Percentiles rank a stretch among this genome's conserved stretches.
phyloP scores from a whole-genome alignment of 2,329 filamentous ascomycete genomes.

The Polychaeton citri region DNA sequence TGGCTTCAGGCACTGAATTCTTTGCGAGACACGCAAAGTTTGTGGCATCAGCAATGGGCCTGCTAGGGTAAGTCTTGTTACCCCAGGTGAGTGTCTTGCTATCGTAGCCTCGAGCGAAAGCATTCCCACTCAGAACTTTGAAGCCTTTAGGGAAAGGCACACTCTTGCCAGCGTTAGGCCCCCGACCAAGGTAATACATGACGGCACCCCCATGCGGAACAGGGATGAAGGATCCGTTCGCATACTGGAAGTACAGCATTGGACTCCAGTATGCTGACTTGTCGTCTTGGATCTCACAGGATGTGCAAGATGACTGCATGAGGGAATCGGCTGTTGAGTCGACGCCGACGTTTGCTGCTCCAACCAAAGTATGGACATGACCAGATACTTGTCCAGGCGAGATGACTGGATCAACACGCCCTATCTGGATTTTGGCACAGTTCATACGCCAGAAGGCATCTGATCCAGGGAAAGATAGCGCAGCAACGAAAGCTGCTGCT shows the following conservation, averaged over 20 bases:
- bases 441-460: constrained; percentile 24
- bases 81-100: constrained; percentile 23
- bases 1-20: constrained; percentile 43
- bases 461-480: neutral
- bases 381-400: constrained; percentile 18
- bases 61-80: constrained; percentile 18
- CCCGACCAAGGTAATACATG: constrained; percentile 52
- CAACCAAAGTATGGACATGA: constrained; percentile 21
- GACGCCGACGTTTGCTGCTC: constrained; percentile 42
- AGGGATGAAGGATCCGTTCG: constrained; percentile 43
- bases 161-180: constrained; percentile 44
- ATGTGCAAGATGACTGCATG: constrained; percentile 41
- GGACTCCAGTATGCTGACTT: constrained; percentile 69
- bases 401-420: constrained; percentile 24
- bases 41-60: constrained; percentile 40
- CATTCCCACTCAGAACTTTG: constrained; percentile 56
- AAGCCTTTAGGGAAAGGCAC: constrained; percentile 59
- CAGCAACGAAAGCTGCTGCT: neutral
- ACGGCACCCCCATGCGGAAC: constrained; percentile 53
- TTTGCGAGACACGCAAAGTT: constrained; percentile 31
- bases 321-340: constrained; percentile 49
- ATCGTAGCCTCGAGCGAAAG: constrained; percentile 37
- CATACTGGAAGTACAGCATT: constrained; percentile 51
- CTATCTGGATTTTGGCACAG: constrained; percentile 20
- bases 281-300: constrained; percentile 30